Base-by-base conservation (phyloP, 495 filamentous ascomycete species). In the Lasiosphaeria ovina region DNA sequence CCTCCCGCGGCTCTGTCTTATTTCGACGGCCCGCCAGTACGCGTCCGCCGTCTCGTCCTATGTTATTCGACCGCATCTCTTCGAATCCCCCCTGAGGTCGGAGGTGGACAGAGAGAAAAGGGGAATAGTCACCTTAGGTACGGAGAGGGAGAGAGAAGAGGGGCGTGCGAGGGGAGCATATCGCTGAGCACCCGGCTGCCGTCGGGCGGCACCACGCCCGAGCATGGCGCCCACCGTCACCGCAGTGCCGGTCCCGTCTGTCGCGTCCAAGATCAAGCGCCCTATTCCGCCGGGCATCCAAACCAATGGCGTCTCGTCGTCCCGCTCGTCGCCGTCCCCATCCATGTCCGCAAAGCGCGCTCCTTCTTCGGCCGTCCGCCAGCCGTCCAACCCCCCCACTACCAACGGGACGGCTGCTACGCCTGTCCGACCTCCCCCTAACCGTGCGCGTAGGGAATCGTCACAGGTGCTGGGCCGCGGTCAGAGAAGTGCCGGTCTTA, bases 241-340 rank as follows among this genome's bases (percentile, higher is more conserved):
- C 44, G 75, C 85, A 48, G 79, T 81, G 52, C 75, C 70, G 35
- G 83, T 81, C 62, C 81, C 81, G 7, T 8, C 38, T 12, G 75
- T 79, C 66, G 72, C 83, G 58, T 81, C 81, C 65, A 91, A 91
- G 72, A 84, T 88, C 66, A 91, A 91, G 74, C 88, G 88, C 36
- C 88, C 88, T 60, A 79, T 85, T 61, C 86, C 86, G 57, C 86
- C 87, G 53, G 83, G 85, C 48, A 78, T 85, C 53, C 87, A 89
- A 66, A 81, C 85, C 66, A 91, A 89, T 75, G 87, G 85, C 45
- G 81, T 84, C 60, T 81, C 80, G 62, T 74, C 85, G 55, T 82
- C 83, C n/a, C 80, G 81, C 34, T 80, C 84, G 2, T 88, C 87
- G 1, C 81, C 87, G 9, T 90, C 89, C 4, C 87, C 89, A 42